These are phyloP conservation scores for Candida palmyrensis DNA, from an alignment of 805 yeast species.

Conservation along the genomic window DNA sequence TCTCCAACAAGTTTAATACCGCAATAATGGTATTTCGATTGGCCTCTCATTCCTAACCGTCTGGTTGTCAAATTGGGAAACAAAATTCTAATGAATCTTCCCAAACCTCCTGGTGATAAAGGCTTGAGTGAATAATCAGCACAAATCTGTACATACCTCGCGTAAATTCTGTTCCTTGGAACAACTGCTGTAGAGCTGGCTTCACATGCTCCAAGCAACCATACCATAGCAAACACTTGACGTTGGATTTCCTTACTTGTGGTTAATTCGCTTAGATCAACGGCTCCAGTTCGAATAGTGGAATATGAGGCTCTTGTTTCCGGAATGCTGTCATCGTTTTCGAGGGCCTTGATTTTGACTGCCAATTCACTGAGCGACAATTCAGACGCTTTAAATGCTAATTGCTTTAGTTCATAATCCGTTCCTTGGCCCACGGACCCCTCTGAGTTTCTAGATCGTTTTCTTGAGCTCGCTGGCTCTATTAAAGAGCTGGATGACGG, in stretches of 20 bases:
- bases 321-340: conserved; percentile 17
- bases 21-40: conserved; percentile 81
- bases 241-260: conserved; percentile 49
- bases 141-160: conserved; percentile 35
- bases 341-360: conserved; percentile 38
- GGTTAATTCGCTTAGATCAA: background rate
- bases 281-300: conserved; percentile 3
- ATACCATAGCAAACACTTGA: conserved; percentile 78
- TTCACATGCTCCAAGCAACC: conserved; percentile 71
- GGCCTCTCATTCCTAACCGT: conserved; percentile 77
- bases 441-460: too few species aligned
- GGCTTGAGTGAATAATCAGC: conserved; percentile 46
- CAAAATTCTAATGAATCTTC: conserved; percentile 60
- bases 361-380: conserved; percentile 42
- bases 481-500: too few species aligned
- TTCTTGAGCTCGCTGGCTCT: too few species aligned
- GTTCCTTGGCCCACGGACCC: too few species aligned
- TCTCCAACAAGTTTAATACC: conserved; percentile 52
- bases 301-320: conserved; percentile 4
- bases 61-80: conserved; percentile 69
- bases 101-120: conserved; percentile 72
- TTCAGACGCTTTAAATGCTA: conserved; percentile 28
- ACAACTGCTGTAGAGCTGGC: conserved; percentile 34
- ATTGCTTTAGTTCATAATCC: conserved; percentile 23
- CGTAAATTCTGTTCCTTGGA: conserved; percentile 39